A percentile compares a stretch with the other conserved stretches of the same genome.
Evolutionary conservation across 2,329 filamentous ascomycete species (phyloP).

Genomic region (Pseudogymnoascus pannorum): DNA sequence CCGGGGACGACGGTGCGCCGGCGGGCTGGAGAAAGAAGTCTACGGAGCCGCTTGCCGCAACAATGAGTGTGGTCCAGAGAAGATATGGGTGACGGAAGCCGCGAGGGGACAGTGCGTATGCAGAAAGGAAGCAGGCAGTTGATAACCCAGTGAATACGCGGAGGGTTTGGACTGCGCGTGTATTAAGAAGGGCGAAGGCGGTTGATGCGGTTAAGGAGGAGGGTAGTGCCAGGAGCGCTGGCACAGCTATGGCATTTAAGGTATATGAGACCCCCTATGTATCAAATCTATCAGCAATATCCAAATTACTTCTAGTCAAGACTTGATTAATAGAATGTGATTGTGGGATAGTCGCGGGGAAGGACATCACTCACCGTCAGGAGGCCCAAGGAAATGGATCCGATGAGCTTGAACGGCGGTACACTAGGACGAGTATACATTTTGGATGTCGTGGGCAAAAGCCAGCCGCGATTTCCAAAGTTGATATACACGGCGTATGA

Average conservation of each 20-base stretch:
- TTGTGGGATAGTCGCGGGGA: background rate
- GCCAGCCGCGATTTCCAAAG: background rate
- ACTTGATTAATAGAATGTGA: background rate
- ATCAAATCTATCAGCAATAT: background rate
- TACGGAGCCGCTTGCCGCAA: slow-evolving; percentile 44
- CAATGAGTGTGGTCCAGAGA: slow-evolving; percentile 71
- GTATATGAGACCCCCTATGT: slow-evolving; percentile 80
- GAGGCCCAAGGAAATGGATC: slow-evolving; percentile 80
- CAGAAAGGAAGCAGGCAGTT: slow-evolving; percentile 64
- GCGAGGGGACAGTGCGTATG: slow-evolving; percentile 68
- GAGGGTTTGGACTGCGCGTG: slow-evolving; percentile 57
- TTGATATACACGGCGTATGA: background rate
- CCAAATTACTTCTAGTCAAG: background rate
- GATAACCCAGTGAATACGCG: slow-evolving; percentile 62
- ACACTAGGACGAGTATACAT: background rate
- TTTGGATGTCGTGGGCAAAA: background rate
- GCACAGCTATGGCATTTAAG: slow-evolving; percentile 68
- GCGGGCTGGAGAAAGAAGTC: slow-evolving; percentile 21
- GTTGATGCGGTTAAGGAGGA: slow-evolving; percentile 64
- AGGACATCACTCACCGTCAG: slow-evolving; percentile 60
- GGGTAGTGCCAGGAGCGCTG: slow-evolving; percentile 72
- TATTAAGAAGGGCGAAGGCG: slow-evolving; percentile 61
- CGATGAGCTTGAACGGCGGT: slow-evolving; percentile 82
- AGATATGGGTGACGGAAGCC: slow-evolving; percentile 80
- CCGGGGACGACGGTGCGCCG: slow-evolving; percentile 17